Evolutionary conservation across 345 rosid species (phyloP), one percentile per base, ranked within the genome.

Genomic region (Noccaea bulbosa): DNA sequence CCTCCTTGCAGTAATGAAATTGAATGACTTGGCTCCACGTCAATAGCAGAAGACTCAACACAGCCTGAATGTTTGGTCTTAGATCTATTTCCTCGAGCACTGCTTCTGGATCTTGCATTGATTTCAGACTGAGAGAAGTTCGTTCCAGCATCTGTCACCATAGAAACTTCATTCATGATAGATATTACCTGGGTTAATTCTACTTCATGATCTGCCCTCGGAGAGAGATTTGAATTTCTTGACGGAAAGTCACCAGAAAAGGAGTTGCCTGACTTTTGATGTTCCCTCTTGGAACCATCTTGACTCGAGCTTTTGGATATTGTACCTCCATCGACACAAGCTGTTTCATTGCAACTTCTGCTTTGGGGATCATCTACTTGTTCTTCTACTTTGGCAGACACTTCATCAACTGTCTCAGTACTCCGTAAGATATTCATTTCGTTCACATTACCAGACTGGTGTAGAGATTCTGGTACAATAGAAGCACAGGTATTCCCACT

Each of bases 241-340:
- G 55, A 24, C 16, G 3, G 40, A 24, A 49, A 55, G 47, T 57
- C 39, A 70, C 41, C 43, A 15, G 71, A 63, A 66, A 78, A 60
- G 65, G 73, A 65, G 11, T 62, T 74, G 45, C 68, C 74, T 6
- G 69, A 59, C 50, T 43, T 49, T 32, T 44, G 69, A 62, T 71
- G 50, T 55, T 81, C 74, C 63, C 52, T 70, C 48, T 52, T 53
- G 70, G 60, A 63, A 67, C 64, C 62, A 39, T 39, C 64, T 44
- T 45, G 70, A 49, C 62, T 37, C 45, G 62, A 77, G 78, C 67
- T 76, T 78, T 67, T 71, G 52, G 78, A 72, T 69, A 82, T 76
- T 53, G 73, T 65, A 64, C 74, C 65, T 66, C 74, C 76, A 34
- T 78, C 82, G 51, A 48, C 41, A 62, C 44, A 47, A 38, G 67